Percentiles rank a stretch among this genome's conserved stretches.
These are phyloP conservation scores for Leishmania major DNA, from an alignment of 208 protist genomes.

Conservation along the genomic window DNA sequence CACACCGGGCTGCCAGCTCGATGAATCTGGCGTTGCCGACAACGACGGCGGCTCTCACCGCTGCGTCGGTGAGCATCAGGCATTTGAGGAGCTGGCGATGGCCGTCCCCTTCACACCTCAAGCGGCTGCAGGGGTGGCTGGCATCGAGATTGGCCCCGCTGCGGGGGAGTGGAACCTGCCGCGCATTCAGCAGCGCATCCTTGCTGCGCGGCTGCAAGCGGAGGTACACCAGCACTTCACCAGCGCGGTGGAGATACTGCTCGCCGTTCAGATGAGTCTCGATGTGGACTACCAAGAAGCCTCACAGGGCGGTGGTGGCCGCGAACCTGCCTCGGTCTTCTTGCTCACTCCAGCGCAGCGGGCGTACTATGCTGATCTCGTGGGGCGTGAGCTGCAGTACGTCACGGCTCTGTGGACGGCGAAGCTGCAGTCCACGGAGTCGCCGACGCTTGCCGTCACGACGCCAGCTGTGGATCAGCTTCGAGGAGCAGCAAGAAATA, in stretches of 20 bases:
- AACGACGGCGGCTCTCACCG: neutral
- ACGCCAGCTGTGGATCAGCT: neutral
- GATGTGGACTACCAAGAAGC: constrained; percentile 30
- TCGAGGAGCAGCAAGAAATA: neutral
- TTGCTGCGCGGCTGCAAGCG: constrained; percentile 24
- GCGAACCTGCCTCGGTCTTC: neutral
- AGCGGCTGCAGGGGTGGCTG: constrained; percentile 20
- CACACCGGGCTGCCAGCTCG: neutral
- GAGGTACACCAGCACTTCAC: constrained; percentile 34
- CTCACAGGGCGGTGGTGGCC: neutral
- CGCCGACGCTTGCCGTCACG: too few relatives aligned
- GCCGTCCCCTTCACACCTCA: constrained; percentile 19
- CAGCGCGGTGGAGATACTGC: constrained; percentile 32
- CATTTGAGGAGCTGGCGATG: neutral
- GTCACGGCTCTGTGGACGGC: constrained; percentile 30
- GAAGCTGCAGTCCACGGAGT: constrained; percentile 15
- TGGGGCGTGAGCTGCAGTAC: constrained; percentile 33
- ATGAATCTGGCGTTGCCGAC: neutral
- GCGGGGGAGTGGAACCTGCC: constrained; percentile 32
- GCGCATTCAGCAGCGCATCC: constrained; percentile 39
- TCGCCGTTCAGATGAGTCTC: constrained; percentile 38
- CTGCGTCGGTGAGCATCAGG: neutral
- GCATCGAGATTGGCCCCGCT: constrained; percentile 31
- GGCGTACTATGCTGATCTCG: constrained; percentile 26
- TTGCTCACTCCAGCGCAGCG: constrained; percentile 21